Base-by-base conservation (phyloP, 1,284 basidiomycete genomes). In the Phylloboletellus chloephorus region DNA sequence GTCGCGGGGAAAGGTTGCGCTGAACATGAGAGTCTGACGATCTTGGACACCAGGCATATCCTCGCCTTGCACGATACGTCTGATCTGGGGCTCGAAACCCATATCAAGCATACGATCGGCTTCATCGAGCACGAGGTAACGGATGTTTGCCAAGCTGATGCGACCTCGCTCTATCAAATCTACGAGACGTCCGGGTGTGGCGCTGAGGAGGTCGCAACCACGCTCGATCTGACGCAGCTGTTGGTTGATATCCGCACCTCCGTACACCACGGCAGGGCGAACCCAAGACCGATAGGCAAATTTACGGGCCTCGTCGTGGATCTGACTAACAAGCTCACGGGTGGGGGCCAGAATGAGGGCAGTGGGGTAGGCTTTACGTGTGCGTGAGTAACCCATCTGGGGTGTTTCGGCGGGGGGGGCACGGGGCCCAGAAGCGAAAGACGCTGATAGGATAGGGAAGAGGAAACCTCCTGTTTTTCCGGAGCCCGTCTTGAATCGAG, bases 81-180 rank as follows among this genome's bases (percentile, higher is more conserved):
- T 82, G 60, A 99, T 99, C 70, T 98, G 95, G 47, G 96, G 96
- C 70, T 99, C 95, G 77, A 99, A 99, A 88, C 95, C 95, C 95
- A 99, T 99, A 74, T 99, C 95, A 57, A 99, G 79, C 95, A 99
- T 99, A 61, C 95, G 89, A 73, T 99, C 96, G 48, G 95, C 96
- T 72, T 99, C 96, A 60, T 99, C 96, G 45, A 99, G 86, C 24
- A 98, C 96, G 40, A 99, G 85, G 71, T 96, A 98, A 57, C 90
- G 87, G 68, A 99, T 87, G 70, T 98, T 98, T 57, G 89, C 82
- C 46, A 99, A 79, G 61, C 87, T 91, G 74, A 99, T 98, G 48
- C 90, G 83, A 28, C 95, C 95, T 60, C 96, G 89, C 70, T 99
- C 95, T 54, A 99, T 97, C 51, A 98, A 74, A 70, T 99, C 95